Base-by-base conservation (phyloP, 208 protist species). In the Leishmania guyanensis region DNA sequence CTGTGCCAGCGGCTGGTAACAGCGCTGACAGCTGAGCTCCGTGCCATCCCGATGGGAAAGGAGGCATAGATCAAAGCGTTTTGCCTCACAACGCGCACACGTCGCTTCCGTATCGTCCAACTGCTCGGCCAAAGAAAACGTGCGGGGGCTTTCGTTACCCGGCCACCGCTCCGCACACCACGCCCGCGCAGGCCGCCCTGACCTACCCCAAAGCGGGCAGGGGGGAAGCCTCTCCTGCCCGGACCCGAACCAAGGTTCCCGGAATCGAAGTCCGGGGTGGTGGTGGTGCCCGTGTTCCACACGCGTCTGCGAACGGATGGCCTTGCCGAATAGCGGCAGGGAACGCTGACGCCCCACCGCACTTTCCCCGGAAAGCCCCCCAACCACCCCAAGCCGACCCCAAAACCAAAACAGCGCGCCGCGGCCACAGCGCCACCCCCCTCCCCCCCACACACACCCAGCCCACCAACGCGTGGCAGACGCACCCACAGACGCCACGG, bases 201-300 rank as follows among this genome's bases (percentile, higher is more conserved):
- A 39, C 36, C 36, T 39, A 39, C 36, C 36, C 36, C 36, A 39
- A 39, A 39, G 36, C 36, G 1, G 36, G 36, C 36, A 39, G 36
- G 0, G 36, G 36, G 54, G 54, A 94, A 92, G 56, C 16, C 84
- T 87, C 91, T 97, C 92, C 93, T 90, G 95, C 93, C 93, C 94
- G 93, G 92, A 97, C 86, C 94, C 92, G 93, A 97, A 97, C 91
- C 93, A 95, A 92, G 93, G 92, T 95, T 94, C 92, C 90, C 93
- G 93, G 94, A 97, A 95, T 97, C 94, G 96, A 90, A 97, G 91
- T 97, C 94, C 94, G 92, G 88, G 87, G 94, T 96, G 94, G 96
- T 96, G 94, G 96, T 97, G 96, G 95, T 92, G 91, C 88, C 92
- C 96, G 96, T 92, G 96, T 92, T 97, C 96, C 95, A 91, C 92